Conservation (phyloP, 2,329 filamentous ascomycete species). For the Graphiopsis chlorocephala region DNA sequence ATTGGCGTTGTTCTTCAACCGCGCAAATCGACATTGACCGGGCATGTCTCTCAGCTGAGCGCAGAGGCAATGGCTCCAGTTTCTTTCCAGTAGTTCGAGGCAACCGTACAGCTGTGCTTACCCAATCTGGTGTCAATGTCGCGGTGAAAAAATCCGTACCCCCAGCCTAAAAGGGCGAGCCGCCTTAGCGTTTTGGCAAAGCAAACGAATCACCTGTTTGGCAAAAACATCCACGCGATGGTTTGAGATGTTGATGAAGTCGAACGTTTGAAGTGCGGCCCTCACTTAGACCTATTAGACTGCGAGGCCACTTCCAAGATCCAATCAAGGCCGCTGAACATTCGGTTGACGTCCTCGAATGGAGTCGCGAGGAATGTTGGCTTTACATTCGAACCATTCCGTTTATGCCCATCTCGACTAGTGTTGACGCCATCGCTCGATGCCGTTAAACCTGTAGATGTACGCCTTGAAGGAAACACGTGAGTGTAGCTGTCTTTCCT, state of each 20-base stretch:
- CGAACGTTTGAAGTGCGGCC: neutral
- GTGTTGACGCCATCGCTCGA: neutral
- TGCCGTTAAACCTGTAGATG: neutral
- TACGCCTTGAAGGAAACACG: neutral
- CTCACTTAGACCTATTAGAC: neutral
- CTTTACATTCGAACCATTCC: neutral
- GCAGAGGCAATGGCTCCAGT: neutral
- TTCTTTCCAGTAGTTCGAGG: neutral
- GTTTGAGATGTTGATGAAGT: neutral
- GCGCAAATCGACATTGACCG: slow-evolving; percentile 3
- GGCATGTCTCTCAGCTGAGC: neutral
- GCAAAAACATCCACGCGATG: neutral
- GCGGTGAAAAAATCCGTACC: neutral
- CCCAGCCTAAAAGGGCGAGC: neutral
- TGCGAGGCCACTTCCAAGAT: neutral
- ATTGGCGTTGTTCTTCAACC: slow-evolving; percentile 5
- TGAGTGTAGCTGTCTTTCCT: slow-evolving; percentile 1
- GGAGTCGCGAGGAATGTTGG: neutral
- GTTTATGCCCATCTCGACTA: neutral
- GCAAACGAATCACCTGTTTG: neutral
- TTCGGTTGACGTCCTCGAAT: neutral
- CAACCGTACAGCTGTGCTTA: neutral
- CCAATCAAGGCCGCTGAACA: neutral
- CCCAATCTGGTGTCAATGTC: neutral
- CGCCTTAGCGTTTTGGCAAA: neutral